Base-by-base conservation (phyloP, 2,329 filamentous ascomycete species). In the Venturia oleaginea region DNA sequence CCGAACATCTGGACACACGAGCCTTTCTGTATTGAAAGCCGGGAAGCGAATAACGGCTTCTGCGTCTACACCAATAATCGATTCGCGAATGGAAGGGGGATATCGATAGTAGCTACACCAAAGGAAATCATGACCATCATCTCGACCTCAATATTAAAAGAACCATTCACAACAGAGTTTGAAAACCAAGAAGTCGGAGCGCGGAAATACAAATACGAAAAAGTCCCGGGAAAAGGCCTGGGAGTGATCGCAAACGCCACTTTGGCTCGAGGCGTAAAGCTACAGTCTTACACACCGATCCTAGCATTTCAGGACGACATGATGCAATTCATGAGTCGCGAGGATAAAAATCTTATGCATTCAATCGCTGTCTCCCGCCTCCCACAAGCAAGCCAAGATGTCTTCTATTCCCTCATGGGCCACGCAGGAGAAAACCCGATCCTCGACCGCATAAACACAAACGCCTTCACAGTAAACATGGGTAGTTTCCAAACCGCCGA, bases 11-110 rank as follows among this genome's bases (percentile, higher is more conserved):
- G 65, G 65, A 63, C 65, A 15, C 63, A 65, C 48, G 59, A 65
- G 61, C 65, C 65, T n/a, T 60, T 55, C 38, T 66, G 65, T 34
- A 60, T 66, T 8, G 51, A 61, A 38, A 66, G 46, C 27, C 17
- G 19, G 11, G 63, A 66, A 42, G 65, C 59, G n/a, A 48, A 51
- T n/a, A 55, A 66, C 22, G 51, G 40, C 15, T 65, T 60, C 42
- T 66, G 65, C 43, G 64, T 66, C 5, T 66, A 65, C 34, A 66
- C 65, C 7, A 65, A 43, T 43, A 32, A 54, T n/a, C 27, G 42
- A 11, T 66, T 66, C 34, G 65, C 64, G 5, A 65, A 66, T 34
- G 65, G 65, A 22, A 51, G 65, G 19, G 65, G 65, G 10, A 61
- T 66, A 37, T 65, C 62, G 5, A 48, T 66, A 32, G 51, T 66